Conservation (phyloP, 2,329 filamentous ascomycete genomes). For the Penicillium hordei region DNA sequence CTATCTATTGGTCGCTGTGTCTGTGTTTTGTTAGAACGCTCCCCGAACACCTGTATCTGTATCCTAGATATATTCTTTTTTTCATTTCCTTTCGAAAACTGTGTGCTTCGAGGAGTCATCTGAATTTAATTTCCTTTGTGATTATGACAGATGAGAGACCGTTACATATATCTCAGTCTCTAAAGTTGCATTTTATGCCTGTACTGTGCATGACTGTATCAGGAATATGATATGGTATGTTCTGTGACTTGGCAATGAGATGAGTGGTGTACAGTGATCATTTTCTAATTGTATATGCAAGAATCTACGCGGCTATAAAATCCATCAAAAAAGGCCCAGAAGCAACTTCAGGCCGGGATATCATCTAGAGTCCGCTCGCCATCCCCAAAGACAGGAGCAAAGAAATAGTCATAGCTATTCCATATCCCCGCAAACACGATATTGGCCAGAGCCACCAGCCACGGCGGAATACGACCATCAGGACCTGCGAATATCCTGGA, state of each 20-base stretch:
- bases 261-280: neutral
- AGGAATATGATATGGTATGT: neutral
- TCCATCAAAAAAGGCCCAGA: neutral
- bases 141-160: conserved; percentile 13
- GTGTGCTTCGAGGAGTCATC: conserved; percentile 39
- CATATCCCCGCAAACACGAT: conserved; percentile 60
- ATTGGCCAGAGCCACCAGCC: conserved; percentile 58
- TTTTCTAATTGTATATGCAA: conserved; percentile 1
- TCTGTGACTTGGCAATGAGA: neutral
- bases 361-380: conserved; percentile 66
- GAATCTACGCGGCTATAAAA: neutral
- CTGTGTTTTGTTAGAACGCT: conserved; percentile 41
- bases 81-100: conserved; percentile 39
- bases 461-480: conserved; percentile 66
- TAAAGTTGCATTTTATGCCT: neutral
- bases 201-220: neutral
- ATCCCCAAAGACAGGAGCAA: conserved; percentile 74
- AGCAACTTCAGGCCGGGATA: conserved; percentile 7
- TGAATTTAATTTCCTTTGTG: conserved; percentile 43
- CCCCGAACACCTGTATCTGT: conserved; percentile 44
- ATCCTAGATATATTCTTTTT: conserved; percentile 43
- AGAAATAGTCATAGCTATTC: conserved; percentile 63
- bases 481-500: conserved; percentile 56
- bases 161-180: neutral
- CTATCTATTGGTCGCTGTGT: conserved; percentile 32